A percentile compares a stretch with the other conserved stretches of the same genome.
phyloP scores from a whole-genome alignment of 441 rosid species.

The Pelargonium australe region DNA sequence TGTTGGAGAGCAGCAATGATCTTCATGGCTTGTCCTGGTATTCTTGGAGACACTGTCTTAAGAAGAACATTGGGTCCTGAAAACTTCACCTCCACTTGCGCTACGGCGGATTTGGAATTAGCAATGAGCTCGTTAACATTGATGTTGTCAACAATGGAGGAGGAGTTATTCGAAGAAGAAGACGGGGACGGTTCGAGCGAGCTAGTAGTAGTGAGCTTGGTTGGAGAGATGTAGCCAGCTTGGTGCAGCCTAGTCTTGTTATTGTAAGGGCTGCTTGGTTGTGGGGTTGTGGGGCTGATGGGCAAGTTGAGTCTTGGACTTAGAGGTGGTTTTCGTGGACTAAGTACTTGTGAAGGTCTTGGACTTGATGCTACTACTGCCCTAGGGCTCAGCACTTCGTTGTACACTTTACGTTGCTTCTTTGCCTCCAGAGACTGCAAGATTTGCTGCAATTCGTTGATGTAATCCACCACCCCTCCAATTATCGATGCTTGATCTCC shows the following conservation, averaged over 20 bases:
- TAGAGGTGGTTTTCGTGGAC: constrained; percentile 72
- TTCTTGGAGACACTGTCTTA: constrained; percentile 65
- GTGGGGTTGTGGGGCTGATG: constrained; percentile 90
- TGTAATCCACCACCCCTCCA: constrained; percentile 92
- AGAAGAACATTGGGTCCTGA: constrained; percentile 69
- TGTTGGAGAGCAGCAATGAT: constrained; percentile 67
- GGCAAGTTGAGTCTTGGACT: constrained; percentile 77
- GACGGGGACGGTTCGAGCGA: constrained; percentile 48
- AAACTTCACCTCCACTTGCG: constrained; percentile 89
- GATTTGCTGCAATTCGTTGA: constrained; percentile 83
- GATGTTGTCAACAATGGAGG: background rate
- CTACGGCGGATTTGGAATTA: constrained; percentile 68
- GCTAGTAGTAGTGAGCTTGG: background rate
- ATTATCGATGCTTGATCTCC: constrained; percentile 99
- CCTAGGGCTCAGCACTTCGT: constrained; percentile 79
- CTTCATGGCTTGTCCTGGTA: constrained; percentile 77
- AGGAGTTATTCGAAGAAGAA: constrained; percentile 54
- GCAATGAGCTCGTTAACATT: constrained; percentile 52
- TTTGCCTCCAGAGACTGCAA: constrained; percentile 82
- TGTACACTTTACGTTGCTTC: constrained; percentile 79
- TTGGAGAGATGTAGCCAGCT: constrained; percentile 27
- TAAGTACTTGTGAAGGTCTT: constrained; percentile 34
- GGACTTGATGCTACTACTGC: background rate
- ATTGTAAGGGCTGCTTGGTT: constrained; percentile 49
- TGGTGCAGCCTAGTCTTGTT: constrained; percentile 43